Conservation (phyloP, 345 rosid genomes). For the Toxicodendron radicans region DNA sequence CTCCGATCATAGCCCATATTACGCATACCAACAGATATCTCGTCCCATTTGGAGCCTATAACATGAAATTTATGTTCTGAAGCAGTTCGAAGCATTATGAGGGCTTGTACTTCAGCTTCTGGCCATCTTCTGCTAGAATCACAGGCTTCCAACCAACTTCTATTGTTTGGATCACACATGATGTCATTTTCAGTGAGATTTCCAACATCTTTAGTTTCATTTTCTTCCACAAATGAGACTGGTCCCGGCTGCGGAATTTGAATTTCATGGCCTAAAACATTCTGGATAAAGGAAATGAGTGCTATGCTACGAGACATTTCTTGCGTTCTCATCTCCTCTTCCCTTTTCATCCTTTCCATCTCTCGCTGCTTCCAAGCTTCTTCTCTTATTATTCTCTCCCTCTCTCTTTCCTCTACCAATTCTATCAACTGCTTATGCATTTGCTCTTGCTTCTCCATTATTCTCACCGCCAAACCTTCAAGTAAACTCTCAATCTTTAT, state of each 20-base stretch:
- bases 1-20: slow-evolving; percentile 57
- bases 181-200: slow-evolving; percentile 27
- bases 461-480: slow-evolving; percentile 48
- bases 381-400: slow-evolving; percentile 59
- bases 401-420: slow-evolving; percentile 64
- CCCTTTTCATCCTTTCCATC: slow-evolving; percentile 58
- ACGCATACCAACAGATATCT: slow-evolving; percentile 55
- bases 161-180: slow-evolving; percentile 9
- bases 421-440: slow-evolving; percentile 71
- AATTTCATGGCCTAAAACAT: slow-evolving; percentile 40
- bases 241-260: slow-evolving; percentile 32
- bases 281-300: slow-evolving; percentile 64
- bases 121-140: slow-evolving; percentile 63
- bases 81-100: slow-evolving; percentile 53
- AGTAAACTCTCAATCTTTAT: slow-evolving; percentile 47
- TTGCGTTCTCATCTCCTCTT: slow-evolving; percentile 51
- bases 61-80: slow-evolving; percentile 41
- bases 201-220: slow-evolving; percentile 18
- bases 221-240: slow-evolving; percentile 23
- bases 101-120: slow-evolving; percentile 67
- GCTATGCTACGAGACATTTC: slow-evolving; percentile 55
- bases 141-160: slow-evolving; percentile 35
- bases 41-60: slow-evolving; percentile 56
- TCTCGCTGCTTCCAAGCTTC: slow-evolving; percentile 81
- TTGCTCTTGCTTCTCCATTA: slow-evolving; percentile 80